Conservation (phyloP, 164 flowering plant species). For the Aristolochia contorta region DNA sequence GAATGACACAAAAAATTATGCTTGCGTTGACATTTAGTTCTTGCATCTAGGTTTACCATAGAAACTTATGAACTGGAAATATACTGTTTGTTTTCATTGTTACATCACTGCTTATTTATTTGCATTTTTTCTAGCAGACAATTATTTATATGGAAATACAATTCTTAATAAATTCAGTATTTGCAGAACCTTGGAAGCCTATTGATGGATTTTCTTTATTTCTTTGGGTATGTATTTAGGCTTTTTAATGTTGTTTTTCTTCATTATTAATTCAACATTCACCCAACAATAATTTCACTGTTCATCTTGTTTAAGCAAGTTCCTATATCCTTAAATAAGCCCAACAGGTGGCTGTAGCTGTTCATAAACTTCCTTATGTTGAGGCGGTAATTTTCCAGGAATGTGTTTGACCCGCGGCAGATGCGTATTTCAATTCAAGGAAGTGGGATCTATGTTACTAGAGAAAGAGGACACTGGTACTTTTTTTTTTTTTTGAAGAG, state of each 20-base stretch:
- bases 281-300: too few relatives aligned
- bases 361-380: neutral
- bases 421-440: conserved; percentile 94
- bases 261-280: neutral
- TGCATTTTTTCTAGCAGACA: too few relatives aligned
- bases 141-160: too few relatives aligned
- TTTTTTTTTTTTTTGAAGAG: too few relatives aligned
- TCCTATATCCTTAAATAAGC: too few relatives aligned
- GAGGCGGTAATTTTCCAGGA: conserved; percentile 29
- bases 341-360: neutral
- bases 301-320: too few relatives aligned
- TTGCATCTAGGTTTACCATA: too few relatives aligned
- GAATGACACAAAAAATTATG: too few relatives aligned
- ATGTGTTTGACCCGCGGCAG: conserved; percentile 96
- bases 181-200: conserved; percentile 84
- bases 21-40: too few relatives aligned
- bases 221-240: conserved; percentile 70
- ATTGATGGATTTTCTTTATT: conserved; percentile 91
- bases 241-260: neutral
- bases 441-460: conserved; percentile 71
- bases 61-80: too few relatives aligned
- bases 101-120: too few relatives aligned
- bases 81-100: too few relatives aligned
- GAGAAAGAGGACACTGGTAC: conserved; percentile 88
- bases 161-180: neutral